Percentiles rank a stretch among this genome's conserved stretches.
These are phyloP conservation scores for Aquilaria agallochum DNA, from an alignment of 441 rosid species.

Conservation along the genomic window DNA sequence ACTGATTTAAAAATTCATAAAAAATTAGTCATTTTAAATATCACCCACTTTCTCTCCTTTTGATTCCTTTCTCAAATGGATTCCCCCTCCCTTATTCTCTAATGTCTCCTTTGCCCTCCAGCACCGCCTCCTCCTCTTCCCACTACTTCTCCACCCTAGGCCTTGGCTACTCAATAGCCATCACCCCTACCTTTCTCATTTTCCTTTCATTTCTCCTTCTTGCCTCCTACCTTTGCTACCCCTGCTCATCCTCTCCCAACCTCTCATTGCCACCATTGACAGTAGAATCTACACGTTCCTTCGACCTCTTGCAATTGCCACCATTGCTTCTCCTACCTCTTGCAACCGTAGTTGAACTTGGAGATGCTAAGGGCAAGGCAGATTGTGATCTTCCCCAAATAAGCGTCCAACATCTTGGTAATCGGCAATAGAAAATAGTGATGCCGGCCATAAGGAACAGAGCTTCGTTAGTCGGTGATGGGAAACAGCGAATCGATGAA, in stretches of 20 bases:
- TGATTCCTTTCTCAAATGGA: constrained; percentile 9
- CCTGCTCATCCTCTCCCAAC: constrained; percentile 20
- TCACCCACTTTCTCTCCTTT: constrained; percentile 11
- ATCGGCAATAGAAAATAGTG: too few species aligned
- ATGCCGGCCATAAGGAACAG: too few species aligned
- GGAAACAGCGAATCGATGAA: too few species aligned
- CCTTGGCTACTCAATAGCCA: constrained; percentile 84
- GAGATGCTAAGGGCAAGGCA: too few species aligned
- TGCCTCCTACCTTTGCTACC: constrained; percentile 79
- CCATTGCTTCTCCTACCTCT: too few species aligned
- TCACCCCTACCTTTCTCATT: constrained; percentile 75
- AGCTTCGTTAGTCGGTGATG: too few species aligned
- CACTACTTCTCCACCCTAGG: constrained; percentile 54
- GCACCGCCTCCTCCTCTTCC: constrained; percentile 24
- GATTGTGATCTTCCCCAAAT: too few species aligned
- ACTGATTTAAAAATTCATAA: too few species aligned
- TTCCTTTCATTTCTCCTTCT: constrained; percentile 66
- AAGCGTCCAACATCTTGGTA: too few species aligned
- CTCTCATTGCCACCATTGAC: constrained; percentile 11
- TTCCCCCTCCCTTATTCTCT: constrained; percentile 28
- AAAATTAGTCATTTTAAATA: not conserved
- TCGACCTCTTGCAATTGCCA: too few species aligned
- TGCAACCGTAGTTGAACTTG: too few species aligned
- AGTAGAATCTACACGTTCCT: constrained; percentile 25
- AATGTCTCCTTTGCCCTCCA: constrained; percentile 39